Base-by-base conservation (phyloP, 352 stramenopile species). In the Pythium grandisporangium region DNA sequence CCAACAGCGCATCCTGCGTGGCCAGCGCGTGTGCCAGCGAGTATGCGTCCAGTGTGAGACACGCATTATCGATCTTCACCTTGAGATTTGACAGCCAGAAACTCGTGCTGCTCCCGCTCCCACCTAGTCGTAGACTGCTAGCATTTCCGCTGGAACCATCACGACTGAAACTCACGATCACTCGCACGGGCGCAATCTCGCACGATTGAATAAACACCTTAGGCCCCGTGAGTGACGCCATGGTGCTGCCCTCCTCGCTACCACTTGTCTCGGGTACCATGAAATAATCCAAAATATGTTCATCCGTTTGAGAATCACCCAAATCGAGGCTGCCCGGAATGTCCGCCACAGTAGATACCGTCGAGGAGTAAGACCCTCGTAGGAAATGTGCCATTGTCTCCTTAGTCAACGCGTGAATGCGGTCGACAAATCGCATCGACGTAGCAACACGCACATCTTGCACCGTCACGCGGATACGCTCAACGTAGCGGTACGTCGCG, bases 81-180 rank as follows among this genome's bases (percentile, higher is more conserved):
- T 90, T 90, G 12, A 93, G 59, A 46, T 90, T 83, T 1, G 70
- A 66, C 11, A 93, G 57, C 79, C 76, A 93, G 32, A 90, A 93
- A n/a, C n/a, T n/a, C n/a, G n/a, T n/a, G n/a, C n/a, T n/a, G n/a
- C n/a, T n/a, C n/a, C n/a, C n/a, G n/a, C n/a, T n/a, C 2, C 69
- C 61, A 21, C 66, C 60, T 22, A 52, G 65, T 6, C 35, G 33
- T 27, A 57, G 48, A 51, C 32, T 58, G 30, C 47, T 53, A 16
- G 61, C 56, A 40, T 87, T 66, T 33, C 66, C 66, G 46, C 84
- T 84, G n/a, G n/a, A n/a, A n/a, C n/a, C n/a, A 27, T 84, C 74
- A 17, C 74, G 71, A 17, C 62, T 78, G 30, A 93, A 93, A 35
- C 71, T 90, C 24, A 93, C 70, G 13, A 86, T 48, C 0, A 88